Evolutionary conservation across 208 protist species (phyloP).

Genomic region (Naegleria gruberi): DNA sequence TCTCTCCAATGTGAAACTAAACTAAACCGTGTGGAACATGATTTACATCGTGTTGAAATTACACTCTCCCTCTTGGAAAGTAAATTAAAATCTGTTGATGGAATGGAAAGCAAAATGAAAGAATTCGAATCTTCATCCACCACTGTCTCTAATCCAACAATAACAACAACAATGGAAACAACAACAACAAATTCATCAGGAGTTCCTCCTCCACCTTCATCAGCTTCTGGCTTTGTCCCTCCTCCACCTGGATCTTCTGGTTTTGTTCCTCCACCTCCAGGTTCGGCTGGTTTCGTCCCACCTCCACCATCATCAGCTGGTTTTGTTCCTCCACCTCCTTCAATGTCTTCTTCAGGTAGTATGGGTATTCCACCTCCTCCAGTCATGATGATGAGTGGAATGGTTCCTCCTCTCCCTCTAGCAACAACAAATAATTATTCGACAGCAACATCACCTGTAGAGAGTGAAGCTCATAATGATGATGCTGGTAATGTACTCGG

Average conservation of each 20-base stretch:
- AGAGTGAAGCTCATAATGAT: too few species aligned
- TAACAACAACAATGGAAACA: background rate
- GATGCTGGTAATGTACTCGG: too few species aligned
- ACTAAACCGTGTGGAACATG: slow-evolving; percentile 42
- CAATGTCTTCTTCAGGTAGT: background rate
- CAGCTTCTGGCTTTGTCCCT: background rate
- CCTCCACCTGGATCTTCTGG: background rate
- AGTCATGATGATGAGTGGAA: too few species aligned
- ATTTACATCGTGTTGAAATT: slow-evolving; percentile 56
- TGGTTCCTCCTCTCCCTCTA: too few species aligned
- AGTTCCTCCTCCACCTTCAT: background rate
- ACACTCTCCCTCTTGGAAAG: slow-evolving; percentile 57
- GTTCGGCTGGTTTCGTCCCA: background rate
- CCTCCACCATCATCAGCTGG: background rate
- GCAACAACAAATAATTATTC: background rate
- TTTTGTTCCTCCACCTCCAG: background rate
- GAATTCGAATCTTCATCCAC: background rate
- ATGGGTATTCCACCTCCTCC: slow-evolving; percentile 23
- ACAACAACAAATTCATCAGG: background rate
- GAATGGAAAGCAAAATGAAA: slow-evolving; percentile 19
- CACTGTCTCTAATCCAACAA: background rate
- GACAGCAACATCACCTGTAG: too few species aligned
- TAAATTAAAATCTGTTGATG: slow-evolving; percentile 50
- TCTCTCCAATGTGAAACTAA: slow-evolving; percentile 56
- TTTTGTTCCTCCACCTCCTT: background rate